These are phyloP conservation scores for Bullera alba DNA, from an alignment of 768 basidiomycete genomes.

Conservation along the genomic window DNA sequence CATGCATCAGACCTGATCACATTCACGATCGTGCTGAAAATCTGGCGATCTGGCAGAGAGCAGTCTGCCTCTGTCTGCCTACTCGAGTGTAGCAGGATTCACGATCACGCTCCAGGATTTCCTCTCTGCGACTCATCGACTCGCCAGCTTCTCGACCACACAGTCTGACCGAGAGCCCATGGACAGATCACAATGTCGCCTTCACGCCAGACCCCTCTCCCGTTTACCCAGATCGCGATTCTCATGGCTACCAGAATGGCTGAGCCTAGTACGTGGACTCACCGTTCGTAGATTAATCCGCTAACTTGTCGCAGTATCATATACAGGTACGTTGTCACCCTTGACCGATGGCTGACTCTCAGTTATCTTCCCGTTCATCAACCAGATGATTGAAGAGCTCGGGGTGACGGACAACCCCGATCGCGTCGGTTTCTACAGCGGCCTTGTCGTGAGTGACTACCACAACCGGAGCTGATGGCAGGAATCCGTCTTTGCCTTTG, in stretches of 20 bases:
- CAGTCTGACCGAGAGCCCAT: too few relatives aligned
- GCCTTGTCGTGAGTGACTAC: constrained; percentile 36
- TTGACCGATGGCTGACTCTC: background rate
- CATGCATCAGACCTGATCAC: too few relatives aligned
- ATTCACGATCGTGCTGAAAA: too few relatives aligned
- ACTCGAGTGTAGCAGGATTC: too few relatives aligned
- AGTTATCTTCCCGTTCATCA: constrained; percentile 47
- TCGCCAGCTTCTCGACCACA: too few relatives aligned
- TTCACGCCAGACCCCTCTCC: constrained; percentile 2
- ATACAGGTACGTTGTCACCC: constrained; percentile 25
- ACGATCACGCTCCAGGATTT: too few relatives aligned
- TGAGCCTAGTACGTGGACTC: constrained; percentile 38
- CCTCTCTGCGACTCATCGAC: too few relatives aligned
- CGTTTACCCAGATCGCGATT: constrained; percentile 26
- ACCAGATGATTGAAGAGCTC: constrained; percentile 44
- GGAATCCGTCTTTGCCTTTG: constrained; percentile 45
- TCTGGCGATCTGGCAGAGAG: too few relatives aligned
- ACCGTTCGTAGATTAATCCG: constrained; percentile 2
- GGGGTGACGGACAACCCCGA: constrained; percentile 40
- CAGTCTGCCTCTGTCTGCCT: too few relatives aligned
- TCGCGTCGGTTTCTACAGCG: constrained; percentile 44
- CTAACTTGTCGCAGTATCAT: constrained; percentile 22
- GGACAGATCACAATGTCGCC: background rate
- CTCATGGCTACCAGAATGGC: constrained; percentile 41
- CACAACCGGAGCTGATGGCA: constrained; percentile 1